Evolutionary conservation across 768 basidiomycete genomes (phyloP).

Genomic region (Naganishia kalamii): DNA sequence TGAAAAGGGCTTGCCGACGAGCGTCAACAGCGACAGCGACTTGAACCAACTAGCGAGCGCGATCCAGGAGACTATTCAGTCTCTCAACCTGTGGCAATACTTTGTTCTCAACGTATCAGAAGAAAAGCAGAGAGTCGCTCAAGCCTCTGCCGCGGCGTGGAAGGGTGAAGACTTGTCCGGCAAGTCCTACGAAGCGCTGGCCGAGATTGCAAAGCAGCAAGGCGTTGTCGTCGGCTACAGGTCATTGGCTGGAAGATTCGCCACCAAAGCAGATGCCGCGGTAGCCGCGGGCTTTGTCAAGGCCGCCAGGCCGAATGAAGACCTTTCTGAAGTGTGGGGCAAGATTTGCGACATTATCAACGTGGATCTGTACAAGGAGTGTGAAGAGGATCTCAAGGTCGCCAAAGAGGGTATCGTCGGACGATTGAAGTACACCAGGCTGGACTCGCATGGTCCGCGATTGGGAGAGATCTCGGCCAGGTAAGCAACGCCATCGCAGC

Average conservation of each 20-base stretch:
- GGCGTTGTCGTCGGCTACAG: conserved; percentile 59
- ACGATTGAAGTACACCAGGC: conserved; percentile 68
- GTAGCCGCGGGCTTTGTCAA: conserved; percentile 69
- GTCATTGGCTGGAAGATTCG: conserved; percentile 57
- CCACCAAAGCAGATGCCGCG: conserved; percentile 55
- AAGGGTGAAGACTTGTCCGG: conserved; percentile 56
- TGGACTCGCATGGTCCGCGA: conserved; percentile 77
- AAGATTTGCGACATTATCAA: conserved; percentile 79
- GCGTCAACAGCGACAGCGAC: conserved; percentile 61
- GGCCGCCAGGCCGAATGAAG: conserved; percentile 54
- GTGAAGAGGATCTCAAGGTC: conserved; percentile 70
- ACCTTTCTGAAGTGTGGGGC: conserved; percentile 66
- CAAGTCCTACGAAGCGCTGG: conserved; percentile 62
- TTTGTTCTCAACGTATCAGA: conserved; percentile 73
- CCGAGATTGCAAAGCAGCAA: conserved; percentile 55
- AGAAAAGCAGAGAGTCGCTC: conserved; percentile 57
- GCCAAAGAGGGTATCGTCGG: conserved; percentile 70
- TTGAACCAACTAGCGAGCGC: conserved; percentile 61
- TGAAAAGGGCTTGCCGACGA: conserved; percentile 65
- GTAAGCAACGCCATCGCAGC: conserved; percentile 46
- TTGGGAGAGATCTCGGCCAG: conserved; percentile 67
- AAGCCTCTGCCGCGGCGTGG: conserved; percentile 56
- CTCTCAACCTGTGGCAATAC: conserved; percentile 81
- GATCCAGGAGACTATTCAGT: conserved; percentile 58
- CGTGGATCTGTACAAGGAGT: conserved; percentile 76